These are phyloP conservation scores for Echinochloa phyllopogon DNA, from an alignment of 176 grass and related monocot genomes.

Conservation along the genomic window DNA sequence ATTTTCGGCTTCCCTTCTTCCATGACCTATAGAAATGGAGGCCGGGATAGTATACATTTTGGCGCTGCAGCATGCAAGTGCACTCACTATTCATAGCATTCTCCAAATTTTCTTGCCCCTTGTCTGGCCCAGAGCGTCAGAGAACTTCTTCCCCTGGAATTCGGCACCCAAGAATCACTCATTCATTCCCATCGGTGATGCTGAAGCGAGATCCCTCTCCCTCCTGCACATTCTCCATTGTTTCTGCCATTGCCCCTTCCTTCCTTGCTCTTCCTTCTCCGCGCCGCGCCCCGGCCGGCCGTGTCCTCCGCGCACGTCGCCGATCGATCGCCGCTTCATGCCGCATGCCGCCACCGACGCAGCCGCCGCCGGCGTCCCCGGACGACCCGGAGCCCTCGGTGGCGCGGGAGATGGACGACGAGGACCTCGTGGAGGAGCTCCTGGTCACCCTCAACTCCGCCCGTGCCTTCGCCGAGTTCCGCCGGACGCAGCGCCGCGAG, in stretches of 20 bases:
- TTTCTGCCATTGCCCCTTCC: slow-evolving; percentile 9
- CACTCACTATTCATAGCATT: slow-evolving; percentile 31
- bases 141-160: slow-evolving; percentile 27
- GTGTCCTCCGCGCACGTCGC: background rate
- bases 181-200: slow-evolving; percentile 22
- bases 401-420: slow-evolving; percentile 61
- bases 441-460: slow-evolving; percentile 56
- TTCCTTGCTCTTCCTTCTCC: background rate
- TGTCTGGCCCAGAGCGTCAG: slow-evolving; percentile 11
- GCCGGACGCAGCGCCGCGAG: slow-evolving; percentile 62
- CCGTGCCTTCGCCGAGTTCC: slow-evolving; percentile 57
- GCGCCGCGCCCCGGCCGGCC: background rate
- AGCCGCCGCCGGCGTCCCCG: slow-evolving; percentile 3
- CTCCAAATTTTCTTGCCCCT: slow-evolving; percentile 11
- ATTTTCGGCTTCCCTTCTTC: background rate
- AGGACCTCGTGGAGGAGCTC: slow-evolving; percentile 68
- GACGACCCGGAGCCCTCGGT: slow-evolving; percentile 42
- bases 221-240: background rate
- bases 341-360: slow-evolving; percentile 50
- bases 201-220: background rate
- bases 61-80: background rate
- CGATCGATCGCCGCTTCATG: slow-evolving; percentile 42
- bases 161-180: background rate
- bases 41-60: background rate
- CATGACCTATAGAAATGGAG: background rate